Evolutionary conservation across 768 basidiomycete species (phyloP), one percentile per base, ranked within the genome.

Genomic region (Mrakia gelida): DNA sequence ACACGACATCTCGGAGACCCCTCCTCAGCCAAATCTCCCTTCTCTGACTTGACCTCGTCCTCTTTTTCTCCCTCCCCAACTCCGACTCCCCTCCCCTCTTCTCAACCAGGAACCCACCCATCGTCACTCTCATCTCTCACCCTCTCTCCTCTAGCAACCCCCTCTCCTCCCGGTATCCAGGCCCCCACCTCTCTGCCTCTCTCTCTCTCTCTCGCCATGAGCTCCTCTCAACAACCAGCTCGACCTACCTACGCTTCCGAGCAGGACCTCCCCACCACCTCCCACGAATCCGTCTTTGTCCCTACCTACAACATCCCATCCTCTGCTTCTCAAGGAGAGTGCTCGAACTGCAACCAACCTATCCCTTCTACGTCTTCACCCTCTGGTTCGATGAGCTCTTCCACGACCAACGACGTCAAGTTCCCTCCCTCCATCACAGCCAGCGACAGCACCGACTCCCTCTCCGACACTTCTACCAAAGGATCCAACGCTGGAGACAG

Each of bases 231-330:
- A 13, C 65, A 38, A 34, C 65, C 65, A 32, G 9, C 67, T 67
- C 65, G 38, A 34, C 65, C 65, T 38, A 2, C 10, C 34, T 70
- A 70, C 34, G 67, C 67, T 41, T 70, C 67, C 41, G 67, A 70
- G 67, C 67, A 70, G 41, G 67, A 70, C 38, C 67, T 70, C 38
- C 67, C 67, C 41, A 70, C 67, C 32, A 70, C 41, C 21, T 34
- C 34, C 38, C 67, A 70, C 67, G 67, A 34, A 6, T 70, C 67
- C 23, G 67, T 70, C 67, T 70, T 70, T 13, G 34, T 41, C 8
- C 38, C 67, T 7, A 70, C 67, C 67, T 41, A 45, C 67, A 41
- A 70, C 67, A 41, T 1, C 41, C 34, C 26, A 1, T 10, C 59
- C n/a, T n/a, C 65, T 3, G 8, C 65, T 32, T 38, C 63, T 65